Percentiles rank a stretch among this genome's conserved stretches.
Conservation (phyloP, 1,139 yeast species). For the Magnusiomyces suaveolens region DNA sequence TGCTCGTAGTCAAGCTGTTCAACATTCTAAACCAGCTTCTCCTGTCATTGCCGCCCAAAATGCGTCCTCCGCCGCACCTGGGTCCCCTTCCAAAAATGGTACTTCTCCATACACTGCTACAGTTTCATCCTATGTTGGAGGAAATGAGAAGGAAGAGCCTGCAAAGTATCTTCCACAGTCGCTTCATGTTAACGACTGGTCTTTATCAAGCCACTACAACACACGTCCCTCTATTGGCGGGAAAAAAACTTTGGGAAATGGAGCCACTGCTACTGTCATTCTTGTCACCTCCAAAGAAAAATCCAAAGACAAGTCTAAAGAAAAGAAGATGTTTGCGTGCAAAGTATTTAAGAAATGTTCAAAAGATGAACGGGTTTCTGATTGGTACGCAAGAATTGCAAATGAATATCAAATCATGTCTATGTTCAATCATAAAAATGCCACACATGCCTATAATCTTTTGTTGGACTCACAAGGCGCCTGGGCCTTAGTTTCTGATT, state of each 20-base stretch:
- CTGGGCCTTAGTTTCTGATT: conserved; percentile 70
- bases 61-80: conserved; percentile 2
- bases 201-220: conserved; percentile 16
- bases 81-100: background rate
- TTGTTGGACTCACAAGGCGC: conserved; percentile 22
- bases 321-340: conserved; percentile 46
- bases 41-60: background rate
- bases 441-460: conserved; percentile 59
- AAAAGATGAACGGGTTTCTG: conserved; percentile 41
- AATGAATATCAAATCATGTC: conserved; percentile 72
- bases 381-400: conserved; percentile 58
- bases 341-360: conserved; percentile 51
- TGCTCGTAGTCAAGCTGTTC: background rate
- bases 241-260: conserved; percentile 13
- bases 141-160: conserved; percentile 15
- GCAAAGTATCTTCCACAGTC: conserved; percentile 16
- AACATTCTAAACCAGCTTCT: background rate
- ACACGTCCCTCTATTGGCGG: conserved; percentile 6
- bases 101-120: background rate
- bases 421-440: conserved; percentile 57
- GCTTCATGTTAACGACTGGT: conserved; percentile 16
- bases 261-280: conserved; percentile 14
- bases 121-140: background rate
- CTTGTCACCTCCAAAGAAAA: conserved; percentile 13
- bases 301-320: conserved; percentile 5